Evolutionary conservation across 495 filamentous ascomycete genomes (phyloP).

Genomic region (Cudoniella acicularis): DNA sequence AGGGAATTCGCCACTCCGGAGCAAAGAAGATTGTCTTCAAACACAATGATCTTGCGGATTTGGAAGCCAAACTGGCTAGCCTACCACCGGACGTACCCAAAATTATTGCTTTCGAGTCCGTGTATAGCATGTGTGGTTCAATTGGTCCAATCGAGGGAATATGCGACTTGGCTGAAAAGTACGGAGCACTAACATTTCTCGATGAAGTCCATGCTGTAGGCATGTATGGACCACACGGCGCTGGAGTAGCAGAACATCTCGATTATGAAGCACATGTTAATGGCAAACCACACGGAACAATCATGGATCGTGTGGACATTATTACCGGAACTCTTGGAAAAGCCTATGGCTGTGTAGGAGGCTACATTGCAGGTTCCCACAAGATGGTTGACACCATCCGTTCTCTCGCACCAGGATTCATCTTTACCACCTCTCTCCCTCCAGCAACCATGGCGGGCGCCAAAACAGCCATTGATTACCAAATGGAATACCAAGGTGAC

Average conservation of each 20-base stretch:
- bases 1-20: constrained; percentile 95
- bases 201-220: constrained; percentile 98
- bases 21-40: constrained; percentile 98
- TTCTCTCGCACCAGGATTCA: constrained; percentile 94
- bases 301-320: constrained; percentile 95
- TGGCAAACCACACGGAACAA: constrained; percentile 70
- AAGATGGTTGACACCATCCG: constrained; percentile 93
- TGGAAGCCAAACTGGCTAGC: constrained; percentile 86
- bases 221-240: constrained; percentile 97
- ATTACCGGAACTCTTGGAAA: constrained; percentile 97
- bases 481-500: constrained; percentile 74
- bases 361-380: constrained; percentile 89
- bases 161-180: constrained; percentile 93
- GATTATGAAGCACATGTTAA: constrained; percentile 78
- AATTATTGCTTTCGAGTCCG: constrained; percentile 97
- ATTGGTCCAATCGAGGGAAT: constrained; percentile 94
- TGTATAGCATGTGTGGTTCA: constrained; percentile 98
- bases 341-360: constrained; percentile 95
- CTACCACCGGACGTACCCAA: constrained; percentile 82
- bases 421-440: constrained; percentile 96
- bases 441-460: constrained; percentile 97
- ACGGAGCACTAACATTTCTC: constrained; percentile 94
- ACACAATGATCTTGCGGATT: constrained; percentile 88
- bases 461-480: constrained; percentile 87
- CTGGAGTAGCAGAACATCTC: constrained; percentile 94